Evolutionary conservation across 768 basidiomycete genomes (phyloP).

Genomic region (Leccinum longicurvipes): DNA sequence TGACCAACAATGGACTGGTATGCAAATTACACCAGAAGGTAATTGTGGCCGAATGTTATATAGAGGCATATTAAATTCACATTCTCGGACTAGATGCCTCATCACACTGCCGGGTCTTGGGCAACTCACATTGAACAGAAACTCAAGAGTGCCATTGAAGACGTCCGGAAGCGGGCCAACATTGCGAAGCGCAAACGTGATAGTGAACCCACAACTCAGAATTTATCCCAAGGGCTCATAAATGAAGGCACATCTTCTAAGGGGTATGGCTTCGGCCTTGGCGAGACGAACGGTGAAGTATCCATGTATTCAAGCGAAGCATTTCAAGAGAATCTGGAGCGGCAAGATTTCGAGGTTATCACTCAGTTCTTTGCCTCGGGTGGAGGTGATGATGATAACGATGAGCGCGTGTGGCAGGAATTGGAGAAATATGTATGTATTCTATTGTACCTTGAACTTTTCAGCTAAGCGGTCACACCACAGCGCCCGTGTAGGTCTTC

Average conservation of each 20-base stretch:
- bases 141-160: constrained; percentile 41
- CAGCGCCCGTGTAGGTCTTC: constrained; percentile 43
- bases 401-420: constrained; percentile 51
- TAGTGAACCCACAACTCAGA: not conserved
- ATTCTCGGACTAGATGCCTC: constrained; percentile 48
- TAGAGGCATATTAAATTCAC: not conserved
- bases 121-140: constrained; percentile 32
- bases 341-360: constrained; percentile 49
- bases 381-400: constrained; percentile 44
- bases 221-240: not conserved
- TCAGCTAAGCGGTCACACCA: constrained; percentile 1
- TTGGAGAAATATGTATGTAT: constrained; percentile 44
- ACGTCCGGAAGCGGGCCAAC: constrained; percentile 46
- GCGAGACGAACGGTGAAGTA: not conserved
- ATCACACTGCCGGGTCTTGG: constrained; percentile 57
- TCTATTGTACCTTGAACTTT: not conserved
- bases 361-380: constrained; percentile 53
- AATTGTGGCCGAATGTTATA: not conserved
- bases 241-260: constrained; percentile 2
- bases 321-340: constrained; percentile 16
- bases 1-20: constrained; percentile 37
- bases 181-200: constrained; percentile 47
- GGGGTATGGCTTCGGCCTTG: not conserved
- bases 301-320: not conserved
- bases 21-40: constrained; percentile 47